Evolutionary conservation across 2,329 filamentous ascomycete genomes (phyloP).

Genomic region (Aspergillus flavus): DNA sequence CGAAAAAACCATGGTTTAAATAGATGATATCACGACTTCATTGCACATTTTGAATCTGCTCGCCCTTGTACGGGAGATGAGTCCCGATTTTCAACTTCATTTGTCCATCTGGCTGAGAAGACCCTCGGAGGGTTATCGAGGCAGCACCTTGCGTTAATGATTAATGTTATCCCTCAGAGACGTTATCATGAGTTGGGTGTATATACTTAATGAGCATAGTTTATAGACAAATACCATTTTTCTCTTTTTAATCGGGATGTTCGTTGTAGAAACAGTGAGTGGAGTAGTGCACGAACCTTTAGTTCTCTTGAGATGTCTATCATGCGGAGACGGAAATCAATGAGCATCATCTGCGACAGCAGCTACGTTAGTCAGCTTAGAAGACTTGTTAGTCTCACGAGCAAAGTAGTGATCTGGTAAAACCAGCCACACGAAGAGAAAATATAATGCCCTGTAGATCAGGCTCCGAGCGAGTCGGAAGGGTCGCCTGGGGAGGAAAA

Average conservation of each 20-base stretch:
- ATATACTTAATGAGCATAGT: slow-evolving; percentile 14
- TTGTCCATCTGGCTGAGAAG: background rate
- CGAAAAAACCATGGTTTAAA: slow-evolving; percentile 33
- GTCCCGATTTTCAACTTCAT: background rate
- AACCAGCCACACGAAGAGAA: background rate
- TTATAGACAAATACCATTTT: slow-evolving; percentile 13
- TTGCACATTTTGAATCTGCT: slow-evolving; percentile 5
- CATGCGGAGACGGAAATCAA: background rate
- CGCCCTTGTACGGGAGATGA: background rate
- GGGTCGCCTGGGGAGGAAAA: background rate
- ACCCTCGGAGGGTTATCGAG: background rate
- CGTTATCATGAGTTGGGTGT: slow-evolving; percentile 2
- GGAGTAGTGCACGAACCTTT: background rate
- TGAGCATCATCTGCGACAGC: background rate
- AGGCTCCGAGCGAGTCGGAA: background rate
- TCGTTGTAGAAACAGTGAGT: background rate
- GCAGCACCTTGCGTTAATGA: background rate
- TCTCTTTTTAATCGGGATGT: background rate
- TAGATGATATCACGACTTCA: background rate
- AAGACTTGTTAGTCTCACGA: background rate
- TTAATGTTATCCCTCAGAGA: background rate
- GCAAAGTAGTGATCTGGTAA: background rate
- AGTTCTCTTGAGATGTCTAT: background rate
- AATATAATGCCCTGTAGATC: background rate
- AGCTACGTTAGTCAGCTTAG: background rate